Evolutionary conservation across 164 flowering plant genomes (phyloP), one percentile per base, ranked within the genome.

Genomic region (Aristolochia contorta): DNA sequence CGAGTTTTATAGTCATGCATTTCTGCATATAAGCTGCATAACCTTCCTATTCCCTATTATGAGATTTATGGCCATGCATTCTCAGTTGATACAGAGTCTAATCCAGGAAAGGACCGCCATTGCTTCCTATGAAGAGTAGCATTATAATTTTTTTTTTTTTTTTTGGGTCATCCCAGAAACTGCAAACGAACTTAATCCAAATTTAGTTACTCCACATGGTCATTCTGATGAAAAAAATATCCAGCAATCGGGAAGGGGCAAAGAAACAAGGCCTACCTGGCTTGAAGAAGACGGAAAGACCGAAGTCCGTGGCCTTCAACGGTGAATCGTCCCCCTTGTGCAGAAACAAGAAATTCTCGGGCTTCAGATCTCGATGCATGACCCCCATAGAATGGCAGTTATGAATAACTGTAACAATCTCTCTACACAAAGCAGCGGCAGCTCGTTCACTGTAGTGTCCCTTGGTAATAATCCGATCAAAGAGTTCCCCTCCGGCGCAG

Each of bases 401-500:
- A 53, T 81, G 80, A 45, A 89, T 86, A 12, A 90, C 95, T 1
- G 82, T 80, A 24, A 85, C 84, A 14, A 90, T 87, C 84, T 87
- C 87, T 27, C 89, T 67, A 57, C 88, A 85, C 47, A 87, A 32
- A 12, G 54, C 73, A 0, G 95, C 92, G 0, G 97, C 97, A 1
- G 87, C 91, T 0, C 86, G 79, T 64, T 90, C 97, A 6, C 92
- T 84, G 58, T 90, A 90, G 66, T 87, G 95, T 0, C 97, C 97
- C 57, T 81, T 85, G 10, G 88, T 78, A 47, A 90, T 82, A 63
- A 90, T 90, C 79, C 97, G 77, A 70, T 90, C 95, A 59, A 90
- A 90, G 16, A 90, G 75, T 75, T 89, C 96, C 0, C 96, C 96
- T 13, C 96, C 96, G 2, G 82, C 93, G 62, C 96, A 89, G 6